Conservation (phyloP, 768 basidiomycete species). For the Cystobasidiopsis lactophilus region DNA sequence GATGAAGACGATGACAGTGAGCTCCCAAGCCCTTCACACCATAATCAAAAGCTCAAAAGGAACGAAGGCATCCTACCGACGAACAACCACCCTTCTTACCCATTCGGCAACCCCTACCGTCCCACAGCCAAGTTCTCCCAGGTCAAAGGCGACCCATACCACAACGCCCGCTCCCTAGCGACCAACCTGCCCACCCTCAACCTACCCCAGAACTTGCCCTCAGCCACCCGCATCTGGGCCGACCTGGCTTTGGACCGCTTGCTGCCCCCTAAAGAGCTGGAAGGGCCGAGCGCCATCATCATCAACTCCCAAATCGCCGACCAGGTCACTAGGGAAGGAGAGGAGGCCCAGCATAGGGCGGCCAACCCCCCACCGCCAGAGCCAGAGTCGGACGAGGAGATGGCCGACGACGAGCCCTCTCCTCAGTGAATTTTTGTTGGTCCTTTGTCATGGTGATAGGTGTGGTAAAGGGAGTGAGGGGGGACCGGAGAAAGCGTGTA, state of each 20-base stretch:
- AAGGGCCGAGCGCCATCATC: neutral
- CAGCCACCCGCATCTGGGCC: neutral
- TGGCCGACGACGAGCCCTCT: neutral
- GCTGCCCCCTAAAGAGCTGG: neutral
- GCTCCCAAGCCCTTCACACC: neutral
- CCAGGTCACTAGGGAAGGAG: neutral
- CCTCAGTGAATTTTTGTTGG: neutral
- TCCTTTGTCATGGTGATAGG: neutral
- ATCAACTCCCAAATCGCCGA: neutral
- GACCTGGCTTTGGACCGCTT: neutral
- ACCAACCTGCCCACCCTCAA: constrained; percentile 1
- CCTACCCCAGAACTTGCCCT: neutral
- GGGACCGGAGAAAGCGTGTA: no score
- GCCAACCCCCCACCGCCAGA: neutral
- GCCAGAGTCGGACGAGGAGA: neutral
- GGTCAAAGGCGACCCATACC: neutral
- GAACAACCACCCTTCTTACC: neutral
- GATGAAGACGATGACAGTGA: constrained; percentile 1
- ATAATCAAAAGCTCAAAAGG: neutral
- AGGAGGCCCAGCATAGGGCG: neutral
- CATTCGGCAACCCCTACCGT: constrained; percentile 1
- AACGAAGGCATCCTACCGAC: neutral
- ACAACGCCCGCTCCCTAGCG: neutral
- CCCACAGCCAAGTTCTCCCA: neutral
- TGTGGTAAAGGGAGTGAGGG: no score